phyloP scores from a whole-genome alignment of 169 alveolate species.

The Plasmodium blacklocki region DNA sequence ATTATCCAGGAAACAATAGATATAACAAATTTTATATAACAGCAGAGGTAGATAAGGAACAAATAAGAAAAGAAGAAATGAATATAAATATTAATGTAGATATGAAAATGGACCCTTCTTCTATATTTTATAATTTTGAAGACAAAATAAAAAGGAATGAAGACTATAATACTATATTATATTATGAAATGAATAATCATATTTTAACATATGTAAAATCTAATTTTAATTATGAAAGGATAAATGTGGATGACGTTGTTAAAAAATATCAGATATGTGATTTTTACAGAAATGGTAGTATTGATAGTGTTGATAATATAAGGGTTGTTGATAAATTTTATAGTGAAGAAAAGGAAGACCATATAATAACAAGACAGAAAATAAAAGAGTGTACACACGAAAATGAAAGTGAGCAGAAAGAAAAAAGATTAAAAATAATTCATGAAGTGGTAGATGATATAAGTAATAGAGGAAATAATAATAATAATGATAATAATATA shows the following conservation, averaged over 20 bases:
- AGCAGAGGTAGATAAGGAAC: constrained; percentile 8
- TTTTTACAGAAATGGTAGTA: background rate
- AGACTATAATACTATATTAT: constrained; percentile 3
- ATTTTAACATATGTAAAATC: constrained; percentile 33
- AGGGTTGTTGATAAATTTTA: background rate
- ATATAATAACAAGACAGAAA: background rate
- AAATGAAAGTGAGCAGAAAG: constrained; percentile 6
- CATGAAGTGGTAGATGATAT: background rate
- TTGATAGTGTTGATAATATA: background rate
- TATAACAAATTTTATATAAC: constrained; percentile 28
- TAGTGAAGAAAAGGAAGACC: background rate
- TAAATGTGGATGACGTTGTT: constrained; percentile 18
- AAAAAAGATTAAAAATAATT: constrained; percentile 23
- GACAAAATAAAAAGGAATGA: background rate
- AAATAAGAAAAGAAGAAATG: background rate
- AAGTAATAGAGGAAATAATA: background rate
- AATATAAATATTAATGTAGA: too few species aligned
- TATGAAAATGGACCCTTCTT: too few species aligned
- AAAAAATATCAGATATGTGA: constrained; percentile 10
- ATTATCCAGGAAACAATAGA: background rate
- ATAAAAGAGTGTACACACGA: background rate
- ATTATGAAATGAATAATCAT: constrained; percentile 3
- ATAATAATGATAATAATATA: background rate
- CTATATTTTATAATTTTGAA: background rate
- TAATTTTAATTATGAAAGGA: constrained; percentile 13